Conservation (phyloP, 2,329 filamentous ascomycete species). For the Myriosclerotinia scirpicola region DNA sequence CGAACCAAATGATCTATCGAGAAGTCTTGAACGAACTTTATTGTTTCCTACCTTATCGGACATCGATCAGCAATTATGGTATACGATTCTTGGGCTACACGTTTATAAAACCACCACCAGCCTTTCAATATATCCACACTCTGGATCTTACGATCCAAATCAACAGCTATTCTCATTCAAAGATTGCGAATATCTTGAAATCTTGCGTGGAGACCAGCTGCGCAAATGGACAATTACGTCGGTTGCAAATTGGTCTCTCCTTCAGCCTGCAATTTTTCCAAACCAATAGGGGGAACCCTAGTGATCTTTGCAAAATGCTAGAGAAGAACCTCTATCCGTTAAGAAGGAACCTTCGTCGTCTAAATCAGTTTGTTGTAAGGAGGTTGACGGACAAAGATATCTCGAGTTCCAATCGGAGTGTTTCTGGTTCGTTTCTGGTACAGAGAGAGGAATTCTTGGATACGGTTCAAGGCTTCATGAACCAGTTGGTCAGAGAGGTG, state of each 20-base stretch:
- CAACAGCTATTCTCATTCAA: conserved; percentile 21
- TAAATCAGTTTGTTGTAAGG: conserved; percentile 18
- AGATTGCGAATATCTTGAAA: conserved; percentile 20
- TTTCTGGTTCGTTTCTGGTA: conserved; percentile 1
- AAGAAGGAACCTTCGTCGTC: conserved; percentile 16
- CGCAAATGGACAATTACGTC: conserved; percentile 21
- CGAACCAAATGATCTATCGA: conserved; percentile 21
- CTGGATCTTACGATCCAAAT: conserved; percentile 24
- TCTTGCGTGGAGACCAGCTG: conserved; percentile 22
- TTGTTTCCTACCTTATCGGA: conserved; percentile 22
- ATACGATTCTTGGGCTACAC: conserved; percentile 24
- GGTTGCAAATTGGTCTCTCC: conserved; percentile 20
- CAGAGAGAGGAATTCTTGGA: conserved; percentile 20
- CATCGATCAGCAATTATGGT: conserved; percentile 20
- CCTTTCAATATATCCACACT: conserved; percentile 21
- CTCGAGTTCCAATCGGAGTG: conserved; percentile 12
- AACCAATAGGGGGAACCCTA: conserved; percentile 6
- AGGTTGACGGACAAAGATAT: conserved; percentile 11
- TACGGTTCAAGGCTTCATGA: conserved; percentile 20
- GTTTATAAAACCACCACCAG: conserved; percentile 18
- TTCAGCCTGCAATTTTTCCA: conserved; percentile 22
- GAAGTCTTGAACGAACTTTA: conserved; percentile 24
- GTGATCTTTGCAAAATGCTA: conserved; percentile 17
- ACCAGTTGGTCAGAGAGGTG: conserved; percentile 19
- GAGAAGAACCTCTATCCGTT: conserved; percentile 21